A percentile compares a stretch with the other conserved stretches of the same genome.
phyloP scores from a whole-genome alignment of 2,329 filamentous ascomycete genomes.

The Mariannaea elegans region DNA sequence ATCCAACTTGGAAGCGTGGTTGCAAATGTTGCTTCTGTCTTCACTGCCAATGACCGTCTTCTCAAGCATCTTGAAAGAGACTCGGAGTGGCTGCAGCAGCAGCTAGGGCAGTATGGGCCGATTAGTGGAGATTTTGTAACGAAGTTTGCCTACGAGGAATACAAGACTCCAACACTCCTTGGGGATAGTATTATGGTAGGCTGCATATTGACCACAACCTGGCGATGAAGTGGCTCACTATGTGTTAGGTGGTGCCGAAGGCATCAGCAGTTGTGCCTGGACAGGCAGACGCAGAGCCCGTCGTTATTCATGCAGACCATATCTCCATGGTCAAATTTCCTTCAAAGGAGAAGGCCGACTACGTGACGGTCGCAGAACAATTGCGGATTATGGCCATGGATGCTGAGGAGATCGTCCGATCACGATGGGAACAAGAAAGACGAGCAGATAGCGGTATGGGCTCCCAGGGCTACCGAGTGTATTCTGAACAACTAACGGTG shows the following conservation, averaged over 20 bases:
- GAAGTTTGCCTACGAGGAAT: conserved; percentile 14
- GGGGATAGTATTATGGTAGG: conserved; percentile 6
- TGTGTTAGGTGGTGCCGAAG: conserved; percentile 9
- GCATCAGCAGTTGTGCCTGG: conserved; percentile 6
- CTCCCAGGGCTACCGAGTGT: no score
- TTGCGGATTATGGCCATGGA: not conserved
- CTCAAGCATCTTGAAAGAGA: conserved; percentile 10
- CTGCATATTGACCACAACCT: not conserved
- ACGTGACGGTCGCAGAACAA: not conserved
- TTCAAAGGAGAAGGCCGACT: not conserved
- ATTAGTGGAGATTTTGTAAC: conserved; percentile 13
- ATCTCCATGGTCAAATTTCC: conserved; percentile 4
- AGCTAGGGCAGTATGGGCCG: conserved; percentile 6
- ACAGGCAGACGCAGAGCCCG: conserved; percentile 1
- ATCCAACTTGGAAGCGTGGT: not conserved
- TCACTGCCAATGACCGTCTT: conserved; percentile 10
- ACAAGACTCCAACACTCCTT: not conserved
- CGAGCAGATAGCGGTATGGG: not conserved
- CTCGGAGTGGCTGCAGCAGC: conserved; percentile 15
- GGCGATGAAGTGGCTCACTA: not conserved
- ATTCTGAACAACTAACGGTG: no score
- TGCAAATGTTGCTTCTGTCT: not conserved
- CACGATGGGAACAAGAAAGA: conserved; percentile 2
- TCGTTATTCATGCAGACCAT: conserved; percentile 12
- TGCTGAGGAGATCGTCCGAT: not conserved